phyloP scores from a whole-genome alignment of 306 rosid genomes.

The Sicyos edulis region DNA sequence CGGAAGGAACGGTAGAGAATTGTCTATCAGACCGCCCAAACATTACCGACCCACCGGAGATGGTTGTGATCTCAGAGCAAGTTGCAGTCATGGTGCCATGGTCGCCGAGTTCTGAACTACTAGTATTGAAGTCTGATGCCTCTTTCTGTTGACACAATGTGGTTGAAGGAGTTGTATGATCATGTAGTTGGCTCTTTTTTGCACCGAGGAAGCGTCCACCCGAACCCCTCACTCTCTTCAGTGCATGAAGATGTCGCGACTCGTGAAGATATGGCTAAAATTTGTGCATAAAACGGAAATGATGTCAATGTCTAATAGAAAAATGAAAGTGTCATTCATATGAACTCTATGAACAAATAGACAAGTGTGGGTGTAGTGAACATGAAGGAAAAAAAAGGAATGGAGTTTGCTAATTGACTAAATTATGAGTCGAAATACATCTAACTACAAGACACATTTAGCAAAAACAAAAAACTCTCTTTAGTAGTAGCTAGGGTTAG shows the following conservation, averaged over 20 bases:
- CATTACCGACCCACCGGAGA: slow-evolving; percentile 29
- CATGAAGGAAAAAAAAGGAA: not conserved
- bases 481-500: not conserved
- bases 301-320: slow-evolving; percentile 1
- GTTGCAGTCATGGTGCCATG: slow-evolving; percentile 32
- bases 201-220: slow-evolving; percentile 86
- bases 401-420: not conserved
- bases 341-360: not conserved
- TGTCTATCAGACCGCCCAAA: slow-evolving; percentile 39
- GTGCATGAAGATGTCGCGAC: slow-evolving; percentile 81
- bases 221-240: slow-evolving; percentile 77
- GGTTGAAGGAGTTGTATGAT: slow-evolving; percentile 12
- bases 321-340: not conserved
- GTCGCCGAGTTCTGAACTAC: slow-evolving; percentile 31
- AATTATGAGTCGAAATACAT: not conserved
- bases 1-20: slow-evolving; percentile 32
- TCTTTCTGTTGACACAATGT: slow-evolving; percentile 30
- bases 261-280: slow-evolving; percentile 83
- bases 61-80: slow-evolving; percentile 42
- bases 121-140: slow-evolving; percentile 26
- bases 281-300: slow-evolving; percentile 8
- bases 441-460: not conserved
- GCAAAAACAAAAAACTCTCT: not conserved
- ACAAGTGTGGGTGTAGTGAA: not conserved
- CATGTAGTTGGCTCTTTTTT: slow-evolving; percentile 40